phyloP scores from a whole-genome alignment of 2,329 filamentous ascomycete species.

The Penicillium oxalicum region DNA sequence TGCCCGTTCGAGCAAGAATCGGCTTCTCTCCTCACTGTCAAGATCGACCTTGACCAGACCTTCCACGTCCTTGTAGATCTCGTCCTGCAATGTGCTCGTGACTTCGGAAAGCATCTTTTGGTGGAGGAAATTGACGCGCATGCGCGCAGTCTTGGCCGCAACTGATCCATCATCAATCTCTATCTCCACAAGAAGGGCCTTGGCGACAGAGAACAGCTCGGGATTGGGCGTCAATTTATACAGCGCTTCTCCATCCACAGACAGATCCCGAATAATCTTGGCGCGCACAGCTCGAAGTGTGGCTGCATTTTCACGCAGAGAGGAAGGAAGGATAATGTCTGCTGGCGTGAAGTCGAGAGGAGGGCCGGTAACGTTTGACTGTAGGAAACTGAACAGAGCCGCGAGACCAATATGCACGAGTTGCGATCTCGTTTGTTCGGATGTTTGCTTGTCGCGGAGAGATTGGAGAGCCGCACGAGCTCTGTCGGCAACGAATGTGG shows the following conservation, averaged over 20 bases:
- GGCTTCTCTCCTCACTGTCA: slow-evolving; percentile 49
- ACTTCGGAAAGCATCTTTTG: slow-evolving; percentile 62
- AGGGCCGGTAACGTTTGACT: slow-evolving; percentile 82
- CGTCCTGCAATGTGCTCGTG: slow-evolving; percentile 53
- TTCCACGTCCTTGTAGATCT: slow-evolving; percentile 56
- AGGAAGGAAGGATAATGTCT: slow-evolving; percentile 45
- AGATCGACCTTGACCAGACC: slow-evolving; percentile 42
- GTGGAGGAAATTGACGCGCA: slow-evolving; percentile 69
- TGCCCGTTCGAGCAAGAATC: slow-evolving; percentile 75
- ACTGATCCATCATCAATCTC: slow-evolving; percentile 39
- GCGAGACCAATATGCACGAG: slow-evolving; percentile 57
- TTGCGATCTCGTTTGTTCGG: slow-evolving; percentile 31
- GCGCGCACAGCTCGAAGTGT: slow-evolving; percentile 45
- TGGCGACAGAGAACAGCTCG: slow-evolving; percentile 75
- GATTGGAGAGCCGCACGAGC: slow-evolving; percentile 21
- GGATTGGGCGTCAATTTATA: slow-evolving; percentile 80
- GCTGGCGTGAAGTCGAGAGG: slow-evolving; percentile 58
- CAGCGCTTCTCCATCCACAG: slow-evolving; percentile 76
- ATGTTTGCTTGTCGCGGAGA: slow-evolving; percentile 17
- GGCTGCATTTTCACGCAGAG: slow-evolving; percentile 34
- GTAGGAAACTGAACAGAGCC: slow-evolving; percentile 71
- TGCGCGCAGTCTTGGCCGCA: slow-evolving; percentile 52
- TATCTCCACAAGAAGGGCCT: slow-evolving; percentile 50
- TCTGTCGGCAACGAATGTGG: slow-evolving; percentile 33
- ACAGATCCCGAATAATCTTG: slow-evolving; percentile 62